A percentile compares a stretch with the other conserved stretches of the same genome.
Conservation (phyloP, 768 basidiomycete genomes). For the Daedaleopsis nitida region DNA sequence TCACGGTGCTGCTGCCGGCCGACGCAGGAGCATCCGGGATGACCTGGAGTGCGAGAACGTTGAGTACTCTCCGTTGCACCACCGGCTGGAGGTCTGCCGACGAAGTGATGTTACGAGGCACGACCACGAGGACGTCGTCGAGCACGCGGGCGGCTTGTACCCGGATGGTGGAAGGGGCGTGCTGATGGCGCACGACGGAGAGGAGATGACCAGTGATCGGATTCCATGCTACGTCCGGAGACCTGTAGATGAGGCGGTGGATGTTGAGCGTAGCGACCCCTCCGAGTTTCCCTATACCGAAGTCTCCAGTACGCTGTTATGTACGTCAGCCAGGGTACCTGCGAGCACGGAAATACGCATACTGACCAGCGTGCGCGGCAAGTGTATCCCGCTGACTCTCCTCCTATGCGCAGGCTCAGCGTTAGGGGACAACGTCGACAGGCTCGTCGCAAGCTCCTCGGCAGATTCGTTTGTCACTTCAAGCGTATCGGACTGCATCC, state of each 20-base stretch:
- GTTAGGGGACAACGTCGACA: conserved; percentile 35
- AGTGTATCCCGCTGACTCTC: conserved; percentile 86
- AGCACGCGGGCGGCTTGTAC: conserved; percentile 87
- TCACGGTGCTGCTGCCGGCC: conserved; percentile 50
- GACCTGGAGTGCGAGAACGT: conserved; percentile 82
- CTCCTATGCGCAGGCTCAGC: conserved; percentile 57
- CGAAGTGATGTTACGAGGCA: conserved; percentile 69
- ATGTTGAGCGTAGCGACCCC: conserved; percentile 82
- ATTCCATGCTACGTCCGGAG: conserved; percentile 84
- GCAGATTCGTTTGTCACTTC: conserved; percentile 39
- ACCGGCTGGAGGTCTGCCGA: conserved; percentile 63
- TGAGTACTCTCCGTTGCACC: conserved; percentile 83
- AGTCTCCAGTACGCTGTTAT: conserved; percentile 84
- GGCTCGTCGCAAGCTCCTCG: conserved; percentile 38
- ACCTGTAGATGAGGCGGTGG: conserved; percentile 81
- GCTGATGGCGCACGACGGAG: conserved; percentile 66
- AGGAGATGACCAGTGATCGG: conserved; percentile 80
- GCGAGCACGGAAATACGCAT: not conserved
- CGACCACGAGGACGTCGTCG: conserved; percentile 78
- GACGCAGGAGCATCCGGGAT: conserved; percentile 37
- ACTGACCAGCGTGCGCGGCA: conserved; percentile 75
- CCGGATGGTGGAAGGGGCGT: conserved; percentile 76
- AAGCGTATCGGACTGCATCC: conserved; percentile 64
- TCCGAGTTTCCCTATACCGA: conserved; percentile 88
- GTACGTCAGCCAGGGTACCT: not conserved